phyloP scores from a whole-genome alignment of 1,139 yeast genomes.

The Meyerozyma carpophila region DNA sequence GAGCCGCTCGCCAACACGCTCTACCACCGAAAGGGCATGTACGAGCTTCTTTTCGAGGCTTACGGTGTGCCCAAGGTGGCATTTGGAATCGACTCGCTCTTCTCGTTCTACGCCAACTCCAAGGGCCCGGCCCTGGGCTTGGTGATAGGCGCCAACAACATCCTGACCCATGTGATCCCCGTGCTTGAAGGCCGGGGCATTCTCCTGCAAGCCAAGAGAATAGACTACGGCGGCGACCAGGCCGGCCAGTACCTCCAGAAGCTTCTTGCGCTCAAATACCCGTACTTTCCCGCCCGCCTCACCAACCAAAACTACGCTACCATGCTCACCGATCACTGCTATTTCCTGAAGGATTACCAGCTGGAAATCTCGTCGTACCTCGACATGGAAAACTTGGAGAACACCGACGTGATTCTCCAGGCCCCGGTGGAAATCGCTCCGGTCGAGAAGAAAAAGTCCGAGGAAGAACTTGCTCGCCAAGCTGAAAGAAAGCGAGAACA shows the following conservation, averaged over 20 bases:
- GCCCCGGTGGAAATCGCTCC: constrained; percentile 59
- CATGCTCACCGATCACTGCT: constrained; percentile 72
- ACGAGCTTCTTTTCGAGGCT: constrained; percentile 78
- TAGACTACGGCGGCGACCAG: constrained; percentile 89
- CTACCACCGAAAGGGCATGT: constrained; percentile 67
- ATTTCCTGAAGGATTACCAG: constrained; percentile 64
- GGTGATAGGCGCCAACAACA: constrained; percentile 78
- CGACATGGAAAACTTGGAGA: constrained; percentile 58
- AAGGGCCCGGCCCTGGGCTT: constrained; percentile 49
- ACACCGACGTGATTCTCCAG: constrained; percentile 70
- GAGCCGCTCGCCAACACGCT: constrained; percentile 71
- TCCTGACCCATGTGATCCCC: constrained; percentile 79
- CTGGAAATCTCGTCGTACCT: constrained; percentile 55
- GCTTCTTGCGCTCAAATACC: constrained; percentile 76
- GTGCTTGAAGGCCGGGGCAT: constrained; percentile 64
- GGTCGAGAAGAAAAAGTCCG: constrained; percentile 64
- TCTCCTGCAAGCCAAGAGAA: constrained; percentile 65
- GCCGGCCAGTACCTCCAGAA: constrained; percentile 60
- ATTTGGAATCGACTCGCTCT: constrained; percentile 78
- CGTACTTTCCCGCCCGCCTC: constrained; percentile 79
- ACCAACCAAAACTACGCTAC: constrained; percentile 58
- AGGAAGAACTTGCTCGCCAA: constrained; percentile 73
- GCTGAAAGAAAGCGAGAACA: constrained; percentile 81
- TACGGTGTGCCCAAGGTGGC: constrained; percentile 70
- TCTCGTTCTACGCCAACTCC: constrained; percentile 57